Evolutionary conservation across 805 yeast species (phyloP), one percentile per base, ranked within the genome.

Genomic region (Zygosaccharomyces siamensis): DNA sequence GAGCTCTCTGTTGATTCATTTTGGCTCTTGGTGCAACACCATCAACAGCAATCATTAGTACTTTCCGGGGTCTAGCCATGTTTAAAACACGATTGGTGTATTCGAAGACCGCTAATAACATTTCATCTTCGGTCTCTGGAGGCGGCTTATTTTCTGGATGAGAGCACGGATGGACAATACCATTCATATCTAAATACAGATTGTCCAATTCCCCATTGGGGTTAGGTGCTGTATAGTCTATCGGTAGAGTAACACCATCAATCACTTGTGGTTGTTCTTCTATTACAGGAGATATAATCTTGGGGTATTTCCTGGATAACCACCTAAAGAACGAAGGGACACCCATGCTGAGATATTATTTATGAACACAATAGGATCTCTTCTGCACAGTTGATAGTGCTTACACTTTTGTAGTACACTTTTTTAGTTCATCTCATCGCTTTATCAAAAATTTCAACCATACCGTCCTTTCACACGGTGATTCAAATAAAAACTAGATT

Each of bases 1-100:
- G 82, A 2, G 96, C 83, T 57, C 98, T 77, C 70, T 90, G 98
- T 69, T 90, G 98, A 66, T 92, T 90, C 97, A 90, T 90, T 67
- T 90, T 90, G 24, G 97, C 98, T 62, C 98, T 77, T 20, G 99
- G 99, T 1, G 99, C 99, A 30, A 93, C 99, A 48, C 99, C 99
- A 72, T 93, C 99, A 30, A 93, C 96, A 2, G 99, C 98, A 66
- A 93, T 89, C 83, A 88, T 80, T 48, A 93, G 74, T 32, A 93
- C 81, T 64, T 93, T 90, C 49, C 98, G 74, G 1, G 99, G 99
- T 60, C 97, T 76, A 0, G 97, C 98, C 89, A 93, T 86, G 70
- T 81, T 80, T 40, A 93, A 71, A 5, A 93, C 97, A 41, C 96
- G 76, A 56, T 93, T 95, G 0, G 99, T 93, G 64, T 93, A 93